Conservation (phyloP, 2,329 filamentous ascomycete genomes). For the Exophiala viscosa region DNA sequence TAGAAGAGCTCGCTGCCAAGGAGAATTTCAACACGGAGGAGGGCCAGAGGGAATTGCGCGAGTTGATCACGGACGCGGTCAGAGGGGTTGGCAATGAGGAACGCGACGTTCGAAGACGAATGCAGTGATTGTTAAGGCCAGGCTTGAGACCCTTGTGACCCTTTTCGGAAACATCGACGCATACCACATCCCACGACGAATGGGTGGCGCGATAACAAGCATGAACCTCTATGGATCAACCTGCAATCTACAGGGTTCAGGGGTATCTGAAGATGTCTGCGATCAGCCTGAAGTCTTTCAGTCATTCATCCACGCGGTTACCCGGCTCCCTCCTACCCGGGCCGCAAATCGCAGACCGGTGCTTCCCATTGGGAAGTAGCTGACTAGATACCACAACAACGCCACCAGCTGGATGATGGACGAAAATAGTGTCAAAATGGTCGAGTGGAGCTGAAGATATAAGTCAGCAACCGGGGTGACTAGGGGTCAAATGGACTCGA, state of each 20-base stretch:
- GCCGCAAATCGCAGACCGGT: constrained; percentile 82
- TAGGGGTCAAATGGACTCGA: constrained; percentile 80
- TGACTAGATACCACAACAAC: constrained; percentile 88
- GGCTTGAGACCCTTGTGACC: too few relatives aligned
- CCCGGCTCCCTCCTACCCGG: constrained; percentile 76
- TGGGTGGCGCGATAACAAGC: not conserved
- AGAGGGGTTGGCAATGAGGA: constrained; percentile 61
- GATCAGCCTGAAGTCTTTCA: constrained; percentile 37
- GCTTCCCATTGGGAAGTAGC: constrained; percentile 96
- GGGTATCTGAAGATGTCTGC: not conserved
- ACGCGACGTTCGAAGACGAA: constrained; percentile 61
- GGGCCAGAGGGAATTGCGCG: constrained; percentile 73
- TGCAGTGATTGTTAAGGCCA: constrained; percentile 45
- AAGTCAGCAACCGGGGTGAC: constrained; percentile 92
- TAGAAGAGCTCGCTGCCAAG: constrained; percentile 80
- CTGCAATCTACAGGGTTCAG: not conserved
- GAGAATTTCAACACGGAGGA: constrained; percentile 79
- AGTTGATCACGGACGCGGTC: constrained; percentile 76
- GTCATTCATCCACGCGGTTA: constrained; percentile 82
- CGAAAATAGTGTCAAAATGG: constrained; percentile 78
- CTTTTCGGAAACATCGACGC: too few relatives aligned
- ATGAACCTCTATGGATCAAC: not conserved
- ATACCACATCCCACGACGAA: not conserved
- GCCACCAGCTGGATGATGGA: constrained; percentile 78
- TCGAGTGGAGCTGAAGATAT: constrained; percentile 80